phyloP scores from a whole-genome alignment of 805 yeast species.

The Candida nonsorbophila region DNA sequence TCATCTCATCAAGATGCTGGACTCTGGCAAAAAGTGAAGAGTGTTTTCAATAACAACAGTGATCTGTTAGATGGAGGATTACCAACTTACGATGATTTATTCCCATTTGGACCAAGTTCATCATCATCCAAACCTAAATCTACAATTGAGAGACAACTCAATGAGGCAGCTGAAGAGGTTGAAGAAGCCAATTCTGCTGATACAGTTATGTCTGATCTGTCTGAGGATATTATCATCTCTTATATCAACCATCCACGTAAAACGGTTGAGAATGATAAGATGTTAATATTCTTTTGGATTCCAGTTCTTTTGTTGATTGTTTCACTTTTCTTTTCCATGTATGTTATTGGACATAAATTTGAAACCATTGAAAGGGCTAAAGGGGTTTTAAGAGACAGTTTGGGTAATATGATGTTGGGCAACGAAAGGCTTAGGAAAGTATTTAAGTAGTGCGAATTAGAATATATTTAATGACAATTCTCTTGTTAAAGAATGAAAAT shows the following conservation, averaged over 20 bases:
- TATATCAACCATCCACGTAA: constrained; percentile 41
- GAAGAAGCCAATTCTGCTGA: constrained; percentile 8
- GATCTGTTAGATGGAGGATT: constrained; percentile 32
- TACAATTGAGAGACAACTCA: constrained; percentile 24
- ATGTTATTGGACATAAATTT: constrained; percentile 35
- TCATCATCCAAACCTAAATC: constrained; percentile 28
- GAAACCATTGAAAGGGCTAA: constrained; percentile 30
- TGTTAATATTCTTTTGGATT: constrained; percentile 87
- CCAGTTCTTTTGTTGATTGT: constrained; percentile 63
- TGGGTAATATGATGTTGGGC: constrained; percentile 41
- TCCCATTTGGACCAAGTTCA: constrained; percentile 47
- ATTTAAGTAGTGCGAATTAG: constrained; percentile 10
- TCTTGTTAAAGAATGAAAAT: constrained; percentile 69
- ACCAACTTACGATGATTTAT: constrained; percentile 73
- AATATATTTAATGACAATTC: constrained; percentile 18
- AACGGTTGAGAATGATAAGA: constrained; percentile 64
- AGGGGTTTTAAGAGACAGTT: constrained; percentile 25
- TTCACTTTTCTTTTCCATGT: constrained; percentile 40
- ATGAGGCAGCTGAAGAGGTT: constrained; percentile 10
- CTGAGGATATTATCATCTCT: constrained; percentile 40
- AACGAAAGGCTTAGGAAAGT: constrained; percentile 36
- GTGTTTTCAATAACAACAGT: constrained; percentile 30
- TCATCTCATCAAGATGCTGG: constrained; percentile 10
- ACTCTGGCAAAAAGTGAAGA: constrained; percentile 40
- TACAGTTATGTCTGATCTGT: constrained; percentile 31